Percentiles rank a stretch among this genome's conserved stretches.
phyloP scores from a whole-genome alignment of 208 protist genomes.

The Crithidia bombi region DNA sequence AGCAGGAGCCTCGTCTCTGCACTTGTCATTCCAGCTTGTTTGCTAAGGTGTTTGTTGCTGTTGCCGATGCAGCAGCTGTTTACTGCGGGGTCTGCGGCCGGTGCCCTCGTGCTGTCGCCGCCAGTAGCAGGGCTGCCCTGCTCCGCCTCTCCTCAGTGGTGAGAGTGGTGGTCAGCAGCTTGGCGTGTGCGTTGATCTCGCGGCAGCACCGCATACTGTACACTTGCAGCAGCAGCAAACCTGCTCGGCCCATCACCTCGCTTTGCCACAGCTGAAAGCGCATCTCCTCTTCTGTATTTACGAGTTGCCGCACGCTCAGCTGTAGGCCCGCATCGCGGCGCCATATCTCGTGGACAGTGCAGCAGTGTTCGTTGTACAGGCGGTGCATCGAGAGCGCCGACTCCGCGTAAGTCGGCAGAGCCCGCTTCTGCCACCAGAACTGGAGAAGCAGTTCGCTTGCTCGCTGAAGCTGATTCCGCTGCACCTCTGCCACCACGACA shows the following conservation, averaged over 20 bases:
- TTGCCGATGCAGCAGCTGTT: too few species aligned
- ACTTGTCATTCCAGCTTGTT: too few species aligned
- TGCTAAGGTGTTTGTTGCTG: too few species aligned
- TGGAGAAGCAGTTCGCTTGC: conserved; percentile 24
- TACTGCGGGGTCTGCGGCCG: neutral
- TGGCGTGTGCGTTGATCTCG: neutral
- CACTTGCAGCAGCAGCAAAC: conserved; percentile 25
- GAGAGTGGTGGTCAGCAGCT: neutral
- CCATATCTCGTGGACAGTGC: conserved; percentile 10
- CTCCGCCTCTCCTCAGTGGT: neutral
- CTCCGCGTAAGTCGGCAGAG: conserved; percentile 27
- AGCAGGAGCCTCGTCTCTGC: too few species aligned
- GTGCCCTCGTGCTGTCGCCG: neutral
- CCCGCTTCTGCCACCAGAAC: conserved; percentile 35
- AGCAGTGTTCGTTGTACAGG: conserved; percentile 22
- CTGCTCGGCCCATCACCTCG: conserved; percentile 10
- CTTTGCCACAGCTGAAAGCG: neutral
- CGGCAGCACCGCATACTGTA: conserved; percentile 20
- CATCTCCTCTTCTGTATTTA: neutral
- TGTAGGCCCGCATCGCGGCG: neutral
- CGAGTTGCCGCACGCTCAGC: neutral
- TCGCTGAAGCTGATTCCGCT: conserved; percentile 16
- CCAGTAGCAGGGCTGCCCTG: conserved; percentile 8
- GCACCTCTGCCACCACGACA: conserved; percentile 14
- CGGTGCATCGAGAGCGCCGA: conserved; percentile 24